These are phyloP conservation scores for Boletus huronensis DNA, from an alignment of 768 basidiomycete genomes.

Conservation along the genomic window DNA sequence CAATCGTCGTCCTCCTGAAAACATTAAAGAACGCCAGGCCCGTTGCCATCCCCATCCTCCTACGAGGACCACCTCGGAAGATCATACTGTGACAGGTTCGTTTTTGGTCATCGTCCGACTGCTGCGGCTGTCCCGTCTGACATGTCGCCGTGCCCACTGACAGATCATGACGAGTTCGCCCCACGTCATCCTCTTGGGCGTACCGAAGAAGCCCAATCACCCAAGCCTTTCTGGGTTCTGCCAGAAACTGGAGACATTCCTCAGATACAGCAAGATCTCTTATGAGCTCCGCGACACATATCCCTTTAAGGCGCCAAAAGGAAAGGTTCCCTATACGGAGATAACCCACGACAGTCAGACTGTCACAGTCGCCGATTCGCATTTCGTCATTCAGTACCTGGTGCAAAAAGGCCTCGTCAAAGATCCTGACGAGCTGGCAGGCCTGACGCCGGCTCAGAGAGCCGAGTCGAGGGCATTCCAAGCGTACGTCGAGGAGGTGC, in stretches of 20 bases:
- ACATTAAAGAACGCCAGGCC: neutral
- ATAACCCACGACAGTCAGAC: conserved; percentile 25
- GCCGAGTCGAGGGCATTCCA: conserved; percentile 36
- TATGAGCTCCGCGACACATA: conserved; percentile 27
- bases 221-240: conserved; percentile 33
- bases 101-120: neutral
- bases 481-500: conserved; percentile 29
- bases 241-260: conserved; percentile 34
- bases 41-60: neutral
- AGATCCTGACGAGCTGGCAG: conserved; percentile 28
- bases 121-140: neutral
- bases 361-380: conserved; percentile 27
- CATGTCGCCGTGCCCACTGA: neutral
- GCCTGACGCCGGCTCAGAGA: conserved; percentile 24
- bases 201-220: conserved; percentile 16
- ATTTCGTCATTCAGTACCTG: conserved; percentile 34
- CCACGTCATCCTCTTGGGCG: conserved; percentile 27
- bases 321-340: conserved; percentile 33
- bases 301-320: conserved; percentile 30
- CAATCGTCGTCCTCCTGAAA: neutral
- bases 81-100: neutral
- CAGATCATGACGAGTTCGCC: conserved; percentile 17
- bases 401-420: conserved; percentile 22
- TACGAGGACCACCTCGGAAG: neutral
- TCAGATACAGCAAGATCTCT: conserved; percentile 23